Base-by-base conservation (phyloP, 768 basidiomycete genomes). In the Amanita molliuscula region DNA sequence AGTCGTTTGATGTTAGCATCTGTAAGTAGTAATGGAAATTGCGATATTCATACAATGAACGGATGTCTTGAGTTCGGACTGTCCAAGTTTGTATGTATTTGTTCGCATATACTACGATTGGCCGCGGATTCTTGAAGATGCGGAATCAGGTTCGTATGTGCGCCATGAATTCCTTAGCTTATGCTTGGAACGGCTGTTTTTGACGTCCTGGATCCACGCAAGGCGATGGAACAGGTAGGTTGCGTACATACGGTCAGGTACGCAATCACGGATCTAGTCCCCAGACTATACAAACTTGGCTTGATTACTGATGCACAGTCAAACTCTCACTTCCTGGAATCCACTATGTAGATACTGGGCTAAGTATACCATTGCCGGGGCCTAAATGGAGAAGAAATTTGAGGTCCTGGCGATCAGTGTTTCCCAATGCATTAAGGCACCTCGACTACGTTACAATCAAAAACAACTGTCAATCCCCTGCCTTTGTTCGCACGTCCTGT, bases 81-180 rank as follows among this genome's bases (percentile, higher is more conserved):
- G n/a, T n/a, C n/a, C n/a, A n/a, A n/a, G n/a, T n/a, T n/a, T n/a
- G n/a, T n/a, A n/a, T n/a, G n/a, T n/a, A n/a, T n/a, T n/a, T n/a
- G n/a, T n/a, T n/a, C 16, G 3, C 16, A 9, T 3, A 8, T 11
- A 3, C 3, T 16, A 21, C 13, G 21, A 84, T 86, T 54, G 69
- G 23, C 47, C 47, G 47, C 47, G 47, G 47, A 38, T 23, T 21
- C 79, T n/a, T n/a, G n/a, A n/a, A n/a, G n/a, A n/a, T n/a, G n/a
- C n/a, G n/a, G 51, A 81, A 79, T 59, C 42, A 44, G 42, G 42
- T 44, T 44, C 42, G 42, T 43, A 43, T 26, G 15, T 18, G 21
- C n/a, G 42, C 42, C 21, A 15, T 43, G 23, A 25, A 15, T 23
- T 5, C 18, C 21, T 25, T 18, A 25, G 20, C 25, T 28, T 28